phyloP scores from a whole-genome alignment of 305 asterid species.

The Plantago coronopus region DNA sequence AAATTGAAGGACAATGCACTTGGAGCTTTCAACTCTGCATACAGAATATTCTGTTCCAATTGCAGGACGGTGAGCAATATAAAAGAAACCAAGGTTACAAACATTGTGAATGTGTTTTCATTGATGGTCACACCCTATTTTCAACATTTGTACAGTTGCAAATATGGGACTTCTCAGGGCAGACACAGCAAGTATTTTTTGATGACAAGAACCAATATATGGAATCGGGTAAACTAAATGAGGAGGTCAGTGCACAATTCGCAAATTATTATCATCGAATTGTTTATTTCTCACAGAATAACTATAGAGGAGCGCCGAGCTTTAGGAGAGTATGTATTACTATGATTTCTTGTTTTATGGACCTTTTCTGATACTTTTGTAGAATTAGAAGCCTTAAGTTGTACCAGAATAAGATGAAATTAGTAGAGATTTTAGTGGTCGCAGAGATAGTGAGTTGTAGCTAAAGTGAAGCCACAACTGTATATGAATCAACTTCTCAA shows the following conservation, averaged over 20 bases:
- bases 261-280: not conserved
- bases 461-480: no score
- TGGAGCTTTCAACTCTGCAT: slow-evolving; percentile 43
- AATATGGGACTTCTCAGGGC: slow-evolving; percentile 77
- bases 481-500: no score
- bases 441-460: no score
- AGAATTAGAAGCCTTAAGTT: no score
- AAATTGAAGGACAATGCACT: slow-evolving; percentile 46
- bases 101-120: slow-evolving; percentile 20
- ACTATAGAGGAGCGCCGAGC: slow-evolving; percentile 8
- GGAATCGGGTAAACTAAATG: slow-evolving; percentile 31
- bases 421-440: no score
- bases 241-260: slow-evolving; percentile 34
- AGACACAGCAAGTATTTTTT: slow-evolving; percentile 43
- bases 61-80: slow-evolving; percentile 52
- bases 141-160: slow-evolving; percentile 44
- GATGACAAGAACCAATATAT: slow-evolving; percentile 27
- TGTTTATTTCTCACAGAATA: no score
- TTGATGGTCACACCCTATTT: slow-evolving; percentile 12
- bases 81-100: slow-evolving; percentile 6
- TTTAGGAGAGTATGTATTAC: not conserved
- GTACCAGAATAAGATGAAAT: no score
- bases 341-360: no score
- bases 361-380: no score
- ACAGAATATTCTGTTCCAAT: slow-evolving; percentile 39